A percentile compares a stretch with the other conserved stretches of the same genome.
phyloP scores from a whole-genome alignment of 768 basidiomycete species.

The Cubamyces lactineus region DNA sequence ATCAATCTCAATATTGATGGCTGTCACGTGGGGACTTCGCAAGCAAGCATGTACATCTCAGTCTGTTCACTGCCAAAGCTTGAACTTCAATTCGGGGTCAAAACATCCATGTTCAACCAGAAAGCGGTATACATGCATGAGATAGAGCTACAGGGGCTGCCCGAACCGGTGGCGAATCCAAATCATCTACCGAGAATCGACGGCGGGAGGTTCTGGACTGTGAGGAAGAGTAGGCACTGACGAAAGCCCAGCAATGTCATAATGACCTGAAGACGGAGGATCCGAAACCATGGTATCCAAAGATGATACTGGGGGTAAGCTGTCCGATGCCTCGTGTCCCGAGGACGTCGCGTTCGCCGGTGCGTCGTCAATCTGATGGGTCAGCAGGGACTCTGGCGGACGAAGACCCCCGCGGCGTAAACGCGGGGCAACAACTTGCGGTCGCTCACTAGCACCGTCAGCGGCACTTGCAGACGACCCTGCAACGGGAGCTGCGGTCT shows the following conservation, averaged over 20 bases:
- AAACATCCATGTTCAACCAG: no score
- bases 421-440: conserved; percentile 43
- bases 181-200: neutral
- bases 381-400: conserved; percentile 62
- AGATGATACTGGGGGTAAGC: neutral
- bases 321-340: neutral
- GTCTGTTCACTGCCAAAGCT: no score
- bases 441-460: conserved; percentile 19
- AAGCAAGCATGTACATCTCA: no score
- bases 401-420: conserved; percentile 70
- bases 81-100: no score
- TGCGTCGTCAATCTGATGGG: conserved; percentile 27
- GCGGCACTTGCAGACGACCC: neutral
- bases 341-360: neutral
- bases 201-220: neutral
- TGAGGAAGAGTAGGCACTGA: neutral
- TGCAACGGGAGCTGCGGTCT: neutral
- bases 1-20: neutral
- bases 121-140: neutral
- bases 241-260: conserved; percentile 22
- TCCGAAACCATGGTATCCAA: neutral
- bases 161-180: neutral
- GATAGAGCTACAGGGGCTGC: neutral
- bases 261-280: neutral
- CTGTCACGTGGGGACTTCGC: neutral